phyloP scores from a whole-genome alignment of 495 filamentous ascomycete genomes.

The Jackrogersella multiformis region DNA sequence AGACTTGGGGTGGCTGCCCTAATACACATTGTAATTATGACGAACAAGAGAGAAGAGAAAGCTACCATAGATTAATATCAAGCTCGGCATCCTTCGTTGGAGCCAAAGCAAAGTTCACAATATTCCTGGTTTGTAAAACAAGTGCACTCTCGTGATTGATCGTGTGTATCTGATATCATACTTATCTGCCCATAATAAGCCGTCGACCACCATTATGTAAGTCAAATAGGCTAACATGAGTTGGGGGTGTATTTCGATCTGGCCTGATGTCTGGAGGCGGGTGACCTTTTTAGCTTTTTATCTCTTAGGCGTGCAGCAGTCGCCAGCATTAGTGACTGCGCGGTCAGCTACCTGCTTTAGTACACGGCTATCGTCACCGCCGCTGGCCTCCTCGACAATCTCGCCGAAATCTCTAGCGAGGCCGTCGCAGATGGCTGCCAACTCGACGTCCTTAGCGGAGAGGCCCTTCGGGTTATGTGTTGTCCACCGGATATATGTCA shows the following conservation, averaged over 20 bases:
- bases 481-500: constrained; percentile 73
- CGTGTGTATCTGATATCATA: neutral
- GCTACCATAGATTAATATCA: constrained; percentile 45
- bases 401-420: constrained; percentile 64
- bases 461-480: constrained; percentile 78
- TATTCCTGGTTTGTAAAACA: neutral
- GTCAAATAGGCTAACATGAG: too few relatives aligned
- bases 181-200: neutral
- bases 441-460: constrained; percentile 69
- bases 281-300: constrained; percentile 3
- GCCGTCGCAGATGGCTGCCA: constrained; percentile 73
- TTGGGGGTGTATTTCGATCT: too few relatives aligned
- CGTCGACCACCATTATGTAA: too few relatives aligned
- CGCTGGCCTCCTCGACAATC: constrained; percentile 41
- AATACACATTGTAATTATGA: constrained; percentile 40
- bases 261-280: neutral
- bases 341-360: constrained; percentile 50
- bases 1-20: constrained; percentile 33
- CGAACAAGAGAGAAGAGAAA: constrained; percentile 45
- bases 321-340: constrained; percentile 50
- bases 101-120: constrained; percentile 20
- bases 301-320: constrained; percentile 59
- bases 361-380: constrained; percentile 16
- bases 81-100: constrained; percentile 37
- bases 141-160: neutral